These are phyloP conservation scores for Saccharomycopsis malanga DNA, from an alignment of 805 yeast species.

Conservation along the genomic window DNA sequence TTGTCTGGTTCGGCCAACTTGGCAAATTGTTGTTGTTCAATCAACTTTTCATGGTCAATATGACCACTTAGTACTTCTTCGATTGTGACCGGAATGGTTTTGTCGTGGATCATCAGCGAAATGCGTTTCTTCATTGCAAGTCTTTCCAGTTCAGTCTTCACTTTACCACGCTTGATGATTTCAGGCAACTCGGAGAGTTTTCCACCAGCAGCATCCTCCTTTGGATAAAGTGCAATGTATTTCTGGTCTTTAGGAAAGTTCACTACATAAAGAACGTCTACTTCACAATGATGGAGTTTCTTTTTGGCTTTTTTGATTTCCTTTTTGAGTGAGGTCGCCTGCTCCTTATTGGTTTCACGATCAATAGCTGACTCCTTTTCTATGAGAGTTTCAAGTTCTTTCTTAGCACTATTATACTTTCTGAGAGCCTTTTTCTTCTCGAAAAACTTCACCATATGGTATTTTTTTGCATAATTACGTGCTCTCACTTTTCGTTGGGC, in stretches of 20 bases:
- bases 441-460: slow-evolving; percentile 90
- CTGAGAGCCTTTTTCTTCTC: slow-evolving; percentile 82
- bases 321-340: slow-evolving; percentile 27
- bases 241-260: slow-evolving; percentile 75
- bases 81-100: slow-evolving; percentile 51
- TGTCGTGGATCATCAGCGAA: slow-evolving; percentile 43
- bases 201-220: slow-evolving; percentile 26
- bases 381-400: slow-evolving; percentile 25
- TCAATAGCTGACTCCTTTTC: background rate
- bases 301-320: slow-evolving; percentile 39
- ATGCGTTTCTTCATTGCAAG: slow-evolving; percentile 46
- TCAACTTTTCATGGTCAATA: slow-evolving; percentile 17
- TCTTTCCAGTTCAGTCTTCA: slow-evolving; percentile 38
- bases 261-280: slow-evolving; percentile 68
- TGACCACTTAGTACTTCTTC: slow-evolving; percentile 36
- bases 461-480: slow-evolving; percentile 55
- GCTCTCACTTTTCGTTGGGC: slow-evolving; percentile 40
- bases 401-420: slow-evolving; percentile 45
- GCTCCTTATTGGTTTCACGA: background rate
- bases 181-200: slow-evolving; percentile 23
- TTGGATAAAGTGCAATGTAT: slow-evolving; percentile 73
- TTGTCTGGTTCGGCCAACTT: slow-evolving; percentile 18
- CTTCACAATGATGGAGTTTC: slow-evolving; percentile 47
- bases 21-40: slow-evolving; percentile 11
- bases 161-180: slow-evolving; percentile 34